Percentiles rank a stretch among this genome's conserved stretches.
Conservation (phyloP, 2,329 filamentous ascomycete genomes). For the Verticillium klebahnii region DNA sequence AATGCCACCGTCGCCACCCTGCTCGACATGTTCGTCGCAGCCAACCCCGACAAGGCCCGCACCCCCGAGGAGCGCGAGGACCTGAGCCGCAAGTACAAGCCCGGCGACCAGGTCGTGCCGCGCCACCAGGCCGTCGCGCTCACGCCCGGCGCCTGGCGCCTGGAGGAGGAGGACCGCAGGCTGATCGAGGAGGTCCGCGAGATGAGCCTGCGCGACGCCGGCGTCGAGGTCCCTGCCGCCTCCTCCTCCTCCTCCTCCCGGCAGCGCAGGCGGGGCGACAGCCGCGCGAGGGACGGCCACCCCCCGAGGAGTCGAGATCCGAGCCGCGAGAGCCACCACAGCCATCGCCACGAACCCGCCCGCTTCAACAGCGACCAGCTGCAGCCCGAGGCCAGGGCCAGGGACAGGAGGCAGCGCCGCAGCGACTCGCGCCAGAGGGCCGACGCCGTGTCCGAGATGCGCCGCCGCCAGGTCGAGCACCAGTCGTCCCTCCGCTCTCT, state of each 20-base stretch:
- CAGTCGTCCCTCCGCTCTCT: constrained; percentile 84
- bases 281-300: constrained; percentile 9
- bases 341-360: constrained; percentile 20
- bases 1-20: constrained; percentile 89
- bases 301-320: constrained; percentile 11
- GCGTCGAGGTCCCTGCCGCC: constrained; percentile 34
- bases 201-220: constrained; percentile 65
- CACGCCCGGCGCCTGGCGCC: constrained; percentile 46
- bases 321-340: constrained; percentile 15
- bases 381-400: constrained; percentile 28
- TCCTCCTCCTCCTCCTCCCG: constrained; percentile 21
- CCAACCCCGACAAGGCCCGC: constrained; percentile 72
- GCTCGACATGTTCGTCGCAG: constrained; percentile 79
- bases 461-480: constrained; percentile 68
- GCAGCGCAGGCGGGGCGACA: constrained; percentile 15
- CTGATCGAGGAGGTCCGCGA: constrained; percentile 68
- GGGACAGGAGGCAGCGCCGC: constrained; percentile 30
- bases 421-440: constrained; percentile 40
- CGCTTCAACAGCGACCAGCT: constrained; percentile 31
- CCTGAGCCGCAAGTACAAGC: constrained; percentile 70
- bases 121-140: constrained; percentile 46
- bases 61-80: constrained; percentile 70
- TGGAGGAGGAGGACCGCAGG: constrained; percentile 63
- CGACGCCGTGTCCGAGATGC: constrained; percentile 30
- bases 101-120: constrained; percentile 76